Evolutionary conservation across 805 yeast genomes (phyloP).

Genomic region (Pichia cephalocereana): DNA sequence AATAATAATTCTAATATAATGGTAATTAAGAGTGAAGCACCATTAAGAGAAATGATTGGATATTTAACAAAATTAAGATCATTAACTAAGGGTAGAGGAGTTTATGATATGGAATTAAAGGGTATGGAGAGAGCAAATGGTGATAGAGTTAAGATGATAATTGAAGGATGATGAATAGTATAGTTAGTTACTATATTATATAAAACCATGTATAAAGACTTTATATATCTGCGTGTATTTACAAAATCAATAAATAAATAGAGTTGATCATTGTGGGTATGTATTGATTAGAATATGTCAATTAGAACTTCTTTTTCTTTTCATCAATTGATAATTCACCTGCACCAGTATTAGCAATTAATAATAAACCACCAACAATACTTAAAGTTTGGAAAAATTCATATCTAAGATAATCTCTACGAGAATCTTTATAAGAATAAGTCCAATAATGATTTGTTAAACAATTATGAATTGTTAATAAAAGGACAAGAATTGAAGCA

Average conservation of each 20-base stretch:
- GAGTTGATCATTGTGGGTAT: no score
- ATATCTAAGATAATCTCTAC: slow-evolving; percentile 82
- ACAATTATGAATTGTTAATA: slow-evolving; percentile 69
- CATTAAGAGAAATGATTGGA: slow-evolving; percentile 85
- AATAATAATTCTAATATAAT: slow-evolving; percentile 31
- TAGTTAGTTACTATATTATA: neutral
- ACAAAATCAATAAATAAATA: neutral
- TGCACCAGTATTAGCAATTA: slow-evolving; percentile 93
- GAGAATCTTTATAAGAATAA: slow-evolving; percentile 56
- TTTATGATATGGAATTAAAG: slow-evolving; percentile 66
- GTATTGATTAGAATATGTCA: neutral
- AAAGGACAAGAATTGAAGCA: slow-evolving; percentile 59
- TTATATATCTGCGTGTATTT: neutral
- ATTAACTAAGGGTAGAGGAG: slow-evolving; percentile 82
- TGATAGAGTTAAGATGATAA: slow-evolving; percentile 36
- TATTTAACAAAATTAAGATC: slow-evolving; percentile 71
- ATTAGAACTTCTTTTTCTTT: slow-evolving; percentile 58
- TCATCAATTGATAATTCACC: slow-evolving; percentile 91
- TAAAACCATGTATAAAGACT: neutral
- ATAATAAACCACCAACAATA: slow-evolving; percentile 86
- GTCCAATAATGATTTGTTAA: slow-evolving; percentile 86
- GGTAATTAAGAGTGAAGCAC: slow-evolving; percentile 68
- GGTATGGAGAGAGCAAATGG: slow-evolving; percentile 62
- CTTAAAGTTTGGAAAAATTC: slow-evolving; percentile 93
- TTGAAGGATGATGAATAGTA: slow-evolving; percentile 11